Evolutionary conservation across 495 filamentous ascomycete genomes (phyloP).

Genomic region (Pseudoneurospora amorphoporcata): DNA sequence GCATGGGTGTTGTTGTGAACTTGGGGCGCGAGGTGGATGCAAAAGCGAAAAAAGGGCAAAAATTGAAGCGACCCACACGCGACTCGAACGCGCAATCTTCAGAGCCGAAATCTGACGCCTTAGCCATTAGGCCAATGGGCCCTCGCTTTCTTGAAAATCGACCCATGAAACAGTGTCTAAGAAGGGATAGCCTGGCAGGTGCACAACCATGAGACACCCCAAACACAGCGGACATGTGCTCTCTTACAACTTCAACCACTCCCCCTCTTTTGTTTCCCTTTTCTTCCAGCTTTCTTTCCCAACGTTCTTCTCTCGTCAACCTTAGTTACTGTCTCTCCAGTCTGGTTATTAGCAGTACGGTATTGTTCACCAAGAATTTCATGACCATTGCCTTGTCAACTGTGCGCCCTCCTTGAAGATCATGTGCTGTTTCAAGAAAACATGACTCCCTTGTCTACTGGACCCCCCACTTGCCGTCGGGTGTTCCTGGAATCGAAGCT

Average conservation of each 20-base stretch:
- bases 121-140: slow-evolving; percentile 16
- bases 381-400: background rate
- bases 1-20: background rate
- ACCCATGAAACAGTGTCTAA: background rate
- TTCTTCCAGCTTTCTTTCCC: background rate
- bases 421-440: background rate
- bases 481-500: background rate
- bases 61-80: slow-evolving; percentile 16
- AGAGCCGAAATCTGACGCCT: slow-evolving; percentile 19
- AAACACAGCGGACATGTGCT: background rate
- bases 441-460: background rate
- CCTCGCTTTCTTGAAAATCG: background rate
- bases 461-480: background rate
- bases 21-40: background rate
- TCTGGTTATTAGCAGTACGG: no score
- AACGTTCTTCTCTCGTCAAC: background rate
- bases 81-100: slow-evolving; percentile 26
- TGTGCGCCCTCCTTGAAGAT: background rate
- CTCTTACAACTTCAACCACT: background rate
- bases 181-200: background rate
- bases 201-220: background rate
- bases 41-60: background rate
- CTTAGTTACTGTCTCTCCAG: no score
- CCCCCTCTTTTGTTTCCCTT: background rate
- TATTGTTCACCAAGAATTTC: background rate